Conservation (phyloP, 2,329 filamentous ascomycete genomes). For the Phoma herbarum region DNA sequence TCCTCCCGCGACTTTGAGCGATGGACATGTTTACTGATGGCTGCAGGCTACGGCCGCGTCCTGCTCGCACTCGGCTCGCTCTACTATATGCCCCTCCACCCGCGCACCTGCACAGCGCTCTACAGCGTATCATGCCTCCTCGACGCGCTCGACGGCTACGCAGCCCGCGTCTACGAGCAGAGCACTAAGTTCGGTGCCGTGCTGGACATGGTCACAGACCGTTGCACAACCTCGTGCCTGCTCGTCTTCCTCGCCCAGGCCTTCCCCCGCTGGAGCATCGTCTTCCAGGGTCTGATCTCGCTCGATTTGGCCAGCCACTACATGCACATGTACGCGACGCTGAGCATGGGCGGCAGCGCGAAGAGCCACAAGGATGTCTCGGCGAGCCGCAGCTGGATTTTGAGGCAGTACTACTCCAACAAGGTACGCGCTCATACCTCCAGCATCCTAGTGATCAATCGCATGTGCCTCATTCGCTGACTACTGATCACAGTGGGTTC, state of each 20-base stretch:
- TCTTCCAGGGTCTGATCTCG: conserved; percentile 93
- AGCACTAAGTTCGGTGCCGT: conserved; percentile 96
- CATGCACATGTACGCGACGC: conserved; percentile 97
- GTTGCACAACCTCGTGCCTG: conserved; percentile 94
- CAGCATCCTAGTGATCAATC: background rate
- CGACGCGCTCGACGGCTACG: conserved; percentile 92
- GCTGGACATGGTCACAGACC: conserved; percentile 98
- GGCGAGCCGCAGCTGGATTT: conserved; percentile 82
- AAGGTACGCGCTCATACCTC: conserved; percentile 69
- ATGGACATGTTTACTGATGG: conserved; percentile 19
- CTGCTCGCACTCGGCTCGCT: conserved; percentile 82
- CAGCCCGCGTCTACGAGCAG: conserved; percentile 87
- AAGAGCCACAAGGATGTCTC: conserved; percentile 94
- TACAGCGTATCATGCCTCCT: conserved; percentile 96
- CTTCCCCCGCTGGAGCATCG: conserved; percentile 90
- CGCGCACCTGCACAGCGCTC: conserved; percentile 89
- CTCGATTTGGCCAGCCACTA: conserved; percentile 96
- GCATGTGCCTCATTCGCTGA: conserved; percentile 23
- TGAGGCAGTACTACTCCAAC: conserved; percentile 97
- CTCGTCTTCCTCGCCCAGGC: conserved; percentile 94
- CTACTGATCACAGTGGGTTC: conserved; percentile 70
- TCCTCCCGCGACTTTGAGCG: background rate
- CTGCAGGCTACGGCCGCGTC: conserved; percentile 59
- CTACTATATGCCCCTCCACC: conserved; percentile 99
- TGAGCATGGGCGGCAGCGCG: conserved; percentile 82